Percentiles rank a stretch among this genome's conserved stretches.
Evolutionary conservation across 371 early-diverging fungal species (phyloP).

Genomic region (Apophysomyces ossiformis): DNA sequence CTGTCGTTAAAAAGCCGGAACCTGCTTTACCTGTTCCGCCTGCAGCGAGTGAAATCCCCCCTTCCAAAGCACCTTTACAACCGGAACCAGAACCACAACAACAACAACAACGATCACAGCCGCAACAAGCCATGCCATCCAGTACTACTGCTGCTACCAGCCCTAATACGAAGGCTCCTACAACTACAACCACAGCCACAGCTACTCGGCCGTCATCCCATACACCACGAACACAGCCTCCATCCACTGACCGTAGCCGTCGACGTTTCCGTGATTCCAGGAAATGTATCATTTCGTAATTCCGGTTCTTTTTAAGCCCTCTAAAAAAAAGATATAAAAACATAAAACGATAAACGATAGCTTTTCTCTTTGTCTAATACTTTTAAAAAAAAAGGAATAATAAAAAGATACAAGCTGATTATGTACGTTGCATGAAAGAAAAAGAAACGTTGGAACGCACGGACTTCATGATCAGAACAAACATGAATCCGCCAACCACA

Average conservation of each 20-base stretch:
- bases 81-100: too few relatives aligned
- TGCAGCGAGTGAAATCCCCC: background rate
- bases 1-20: background rate
- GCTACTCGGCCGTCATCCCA: background rate
- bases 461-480: too few relatives aligned
- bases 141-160: too few relatives aligned
- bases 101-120: too few relatives aligned
- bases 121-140: too few relatives aligned
- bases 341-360: too few relatives aligned
- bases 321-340: background rate
- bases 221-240: background rate
- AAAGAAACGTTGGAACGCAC: too few relatives aligned
- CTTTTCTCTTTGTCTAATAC: background rate
- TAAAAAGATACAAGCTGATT: background rate
- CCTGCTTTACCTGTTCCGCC: background rate
- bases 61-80: background rate
- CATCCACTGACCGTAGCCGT: background rate
- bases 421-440: too few relatives aligned
- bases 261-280: background rate
- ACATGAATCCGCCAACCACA: too few relatives aligned
- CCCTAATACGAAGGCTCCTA: too few relatives aligned
- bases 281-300: conserved; percentile 2
- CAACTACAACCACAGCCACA: background rate
- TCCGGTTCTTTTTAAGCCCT: background rate
- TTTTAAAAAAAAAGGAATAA: background rate